A percentile compares a stretch with the other conserved stretches of the same genome.
These are phyloP conservation scores for Peronospora farinosa DNA, from an alignment of 352 stramenopile species.

Conservation along the genomic window DNA sequence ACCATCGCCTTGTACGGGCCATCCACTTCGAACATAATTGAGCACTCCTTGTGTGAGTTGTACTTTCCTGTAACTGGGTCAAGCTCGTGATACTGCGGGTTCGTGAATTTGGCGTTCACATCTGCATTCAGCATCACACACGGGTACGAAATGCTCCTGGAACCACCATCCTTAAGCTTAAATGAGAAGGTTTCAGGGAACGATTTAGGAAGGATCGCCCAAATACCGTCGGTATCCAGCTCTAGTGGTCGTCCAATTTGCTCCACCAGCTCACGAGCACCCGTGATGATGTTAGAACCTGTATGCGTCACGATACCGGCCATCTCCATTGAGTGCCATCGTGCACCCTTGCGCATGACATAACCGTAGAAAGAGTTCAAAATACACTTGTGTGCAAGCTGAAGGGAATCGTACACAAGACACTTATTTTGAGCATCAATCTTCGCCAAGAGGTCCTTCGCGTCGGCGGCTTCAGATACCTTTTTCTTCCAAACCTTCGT, in stretches of 20 bases:
- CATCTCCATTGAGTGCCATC: constrained; percentile 99
- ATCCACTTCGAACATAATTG: constrained; percentile 99
- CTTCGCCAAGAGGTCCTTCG: constrained; percentile 81
- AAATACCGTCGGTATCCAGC: constrained; percentile 99
- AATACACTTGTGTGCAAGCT: constrained; percentile 99
- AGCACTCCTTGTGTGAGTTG: constrained; percentile 92
- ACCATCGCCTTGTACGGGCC: constrained; percentile 98
- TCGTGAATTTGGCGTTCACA: constrained; percentile 97
- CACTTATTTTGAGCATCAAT: constrained; percentile 84
- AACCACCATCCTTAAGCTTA: constrained; percentile 50
- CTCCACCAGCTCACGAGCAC: constrained; percentile 89
- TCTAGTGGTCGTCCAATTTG: constrained; percentile 96
- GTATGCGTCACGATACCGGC: constrained; percentile 98
- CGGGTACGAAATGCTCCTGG: constrained; percentile 94
- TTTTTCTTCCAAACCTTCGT: constrained; percentile 94
- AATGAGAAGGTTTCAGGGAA: constrained; percentile 98
- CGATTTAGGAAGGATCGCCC: constrained; percentile 96
- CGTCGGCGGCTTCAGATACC: constrained; percentile 61
- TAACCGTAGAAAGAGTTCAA: constrained; percentile 99
- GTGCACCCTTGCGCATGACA: constrained; percentile 98
- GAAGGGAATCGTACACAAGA: constrained; percentile 96
- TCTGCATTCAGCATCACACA: constrained; percentile 99
- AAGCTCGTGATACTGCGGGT: constrained; percentile 91
- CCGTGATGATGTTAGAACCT: constrained; percentile 96
- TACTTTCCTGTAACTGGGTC: constrained; percentile 75